phyloP scores from a whole-genome alignment of 352 stramenopile species.

The Globisporangium parvum region DNA sequence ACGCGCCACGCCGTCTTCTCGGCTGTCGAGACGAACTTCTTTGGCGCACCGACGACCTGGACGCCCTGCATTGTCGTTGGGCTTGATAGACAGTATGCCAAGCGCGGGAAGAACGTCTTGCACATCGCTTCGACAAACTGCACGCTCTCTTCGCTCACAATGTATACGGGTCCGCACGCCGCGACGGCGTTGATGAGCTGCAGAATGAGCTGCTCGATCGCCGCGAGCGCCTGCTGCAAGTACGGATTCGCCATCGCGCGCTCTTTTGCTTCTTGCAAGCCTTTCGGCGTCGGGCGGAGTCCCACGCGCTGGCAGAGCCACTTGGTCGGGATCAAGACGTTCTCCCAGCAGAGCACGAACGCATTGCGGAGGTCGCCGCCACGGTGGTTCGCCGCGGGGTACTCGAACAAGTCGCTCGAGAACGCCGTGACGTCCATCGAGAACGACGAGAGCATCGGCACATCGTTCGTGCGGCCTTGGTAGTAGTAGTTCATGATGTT shows the following conservation, averaged over 20 bases:
- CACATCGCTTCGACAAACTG: slow-evolving; percentile 57
- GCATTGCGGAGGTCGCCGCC: slow-evolving; percentile 33
- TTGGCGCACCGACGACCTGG: slow-evolving; percentile 50
- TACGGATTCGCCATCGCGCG: slow-evolving; percentile 35
- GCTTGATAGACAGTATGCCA: slow-evolving; percentile 53
- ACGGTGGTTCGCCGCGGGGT: slow-evolving; percentile 21
- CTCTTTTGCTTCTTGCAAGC: slow-evolving; percentile 45
- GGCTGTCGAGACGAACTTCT: slow-evolving; percentile 37
- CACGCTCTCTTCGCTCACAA: slow-evolving; percentile 57
- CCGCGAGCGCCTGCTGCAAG: slow-evolving; percentile 40
- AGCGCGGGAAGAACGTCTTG: slow-evolving; percentile 53
- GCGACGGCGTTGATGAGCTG: slow-evolving; percentile 47
- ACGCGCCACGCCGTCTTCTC: slow-evolving; percentile 55
- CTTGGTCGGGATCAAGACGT: slow-evolving; percentile 52
- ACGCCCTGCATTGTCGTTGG: slow-evolving; percentile 45
- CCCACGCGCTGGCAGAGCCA: slow-evolving; percentile 56
- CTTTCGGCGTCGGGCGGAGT: slow-evolving; percentile 29
- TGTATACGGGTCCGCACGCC: slow-evolving; percentile 45
- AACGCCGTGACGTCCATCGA: slow-evolving; percentile 55
- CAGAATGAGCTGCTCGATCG: slow-evolving; percentile 49
- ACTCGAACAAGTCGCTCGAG: slow-evolving; percentile 52
- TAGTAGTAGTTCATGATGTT: slow-evolving; percentile 35
- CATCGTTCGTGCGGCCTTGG: slow-evolving; percentile 11
- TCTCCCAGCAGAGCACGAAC: slow-evolving; percentile 64
- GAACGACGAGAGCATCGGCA: slow-evolving; percentile 48